Base-by-base conservation (phyloP, 2,329 filamentous ascomycete genomes). In the Botrytis elliptica region DNA sequence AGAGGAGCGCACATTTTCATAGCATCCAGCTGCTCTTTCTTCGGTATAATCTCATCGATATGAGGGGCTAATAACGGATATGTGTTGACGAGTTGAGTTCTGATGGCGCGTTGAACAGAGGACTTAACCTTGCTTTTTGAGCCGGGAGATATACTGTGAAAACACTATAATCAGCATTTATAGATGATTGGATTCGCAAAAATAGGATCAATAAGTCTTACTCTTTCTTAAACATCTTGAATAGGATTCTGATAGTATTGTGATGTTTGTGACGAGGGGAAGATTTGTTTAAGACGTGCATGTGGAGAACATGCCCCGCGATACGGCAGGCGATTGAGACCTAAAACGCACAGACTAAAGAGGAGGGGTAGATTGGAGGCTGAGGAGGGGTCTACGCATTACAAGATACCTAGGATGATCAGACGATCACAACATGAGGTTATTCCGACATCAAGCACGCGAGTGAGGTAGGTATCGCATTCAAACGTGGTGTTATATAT, bases 81-180 rank as follows among this genome's bases (percentile, higher is more conserved):
- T 71, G 92, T 92, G 74, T 93, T 88, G 77, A 96, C 86, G 77
- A 98, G 89, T 80, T 93, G 93, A 80, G 91, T 88, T 79, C 96
- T 93, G 79, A 99, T 91, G 77, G 86, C 89, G 81, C 96, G 93
- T 86, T 98, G 95, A 73, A 94, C 93, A 38, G 94, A 97, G 77
- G 95, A 98, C 85, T 98, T 99, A 84, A 98, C 93, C 87, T 98
- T 98, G 79, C 94, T 94, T 85, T 96, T 97, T 73, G 93, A 91
- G 77, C 92, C 90, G 40, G 91, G 85, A 79, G 90, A 86, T 82
- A 97, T 90, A 78, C 93, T 95, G 80, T 60, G 77, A 81, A 55
- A 20, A 57, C 8, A 77, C 79, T 49, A 77, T 67, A 66, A 67
- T 75, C 75, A 75, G 74, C 49, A 77, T 73, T 69, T 75, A 75